phyloP scores from a whole-genome alignment of 768 basidiomycete genomes.

The Xerocomus potaroensis region DNA sequence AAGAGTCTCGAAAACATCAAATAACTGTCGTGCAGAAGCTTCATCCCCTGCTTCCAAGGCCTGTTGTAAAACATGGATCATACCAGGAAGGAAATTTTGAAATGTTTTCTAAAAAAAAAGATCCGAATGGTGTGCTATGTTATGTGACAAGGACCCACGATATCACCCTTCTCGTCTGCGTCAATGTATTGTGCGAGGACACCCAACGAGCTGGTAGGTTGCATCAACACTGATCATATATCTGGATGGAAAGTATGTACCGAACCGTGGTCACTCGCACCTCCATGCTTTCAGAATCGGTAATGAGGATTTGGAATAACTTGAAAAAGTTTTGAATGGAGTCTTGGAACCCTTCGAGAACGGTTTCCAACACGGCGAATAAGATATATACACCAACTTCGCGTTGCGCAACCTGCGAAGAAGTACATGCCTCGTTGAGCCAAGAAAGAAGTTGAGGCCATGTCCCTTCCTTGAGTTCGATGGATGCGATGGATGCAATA shows the following conservation, averaged over 20 bases:
- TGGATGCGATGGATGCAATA: conserved; percentile 85
- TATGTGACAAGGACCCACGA: conserved; percentile 49
- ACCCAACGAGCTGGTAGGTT: conserved; percentile 63
- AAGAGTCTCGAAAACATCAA: conserved; percentile 94
- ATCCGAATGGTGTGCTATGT: conserved; percentile 2
- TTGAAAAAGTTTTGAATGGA: conserved; percentile 72
- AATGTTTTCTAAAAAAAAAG: conserved; percentile 61
- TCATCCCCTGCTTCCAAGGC: conserved; percentile 78
- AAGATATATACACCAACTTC: conserved; percentile 91
- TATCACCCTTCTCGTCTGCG: conserved; percentile 76
- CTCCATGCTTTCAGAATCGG: conserved; percentile 82
- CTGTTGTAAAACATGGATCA: conserved; percentile 87
- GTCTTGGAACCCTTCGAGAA: conserved; percentile 85
- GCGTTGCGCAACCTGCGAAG: conserved; percentile 66
- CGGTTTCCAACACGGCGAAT: conserved; percentile 86
- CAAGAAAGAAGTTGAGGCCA: conserved; percentile 91
- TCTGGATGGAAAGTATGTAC: conserved; percentile 33
- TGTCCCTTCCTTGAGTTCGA: conserved; percentile 73
- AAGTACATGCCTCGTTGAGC: conserved; percentile 73
- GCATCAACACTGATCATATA: conserved; percentile 3
- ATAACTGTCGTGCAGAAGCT: conserved; percentile 77
- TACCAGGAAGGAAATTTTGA: conserved; percentile 79
- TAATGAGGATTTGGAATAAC: conserved; percentile 67
- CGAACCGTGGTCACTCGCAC: conserved; percentile 88
- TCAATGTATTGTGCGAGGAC: conserved; percentile 93